Evolutionary conservation across 2,329 filamentous ascomycete species (phyloP), one percentile per base, ranked within the genome.

Genomic region (Sodiomyces alkalinus): DNA sequence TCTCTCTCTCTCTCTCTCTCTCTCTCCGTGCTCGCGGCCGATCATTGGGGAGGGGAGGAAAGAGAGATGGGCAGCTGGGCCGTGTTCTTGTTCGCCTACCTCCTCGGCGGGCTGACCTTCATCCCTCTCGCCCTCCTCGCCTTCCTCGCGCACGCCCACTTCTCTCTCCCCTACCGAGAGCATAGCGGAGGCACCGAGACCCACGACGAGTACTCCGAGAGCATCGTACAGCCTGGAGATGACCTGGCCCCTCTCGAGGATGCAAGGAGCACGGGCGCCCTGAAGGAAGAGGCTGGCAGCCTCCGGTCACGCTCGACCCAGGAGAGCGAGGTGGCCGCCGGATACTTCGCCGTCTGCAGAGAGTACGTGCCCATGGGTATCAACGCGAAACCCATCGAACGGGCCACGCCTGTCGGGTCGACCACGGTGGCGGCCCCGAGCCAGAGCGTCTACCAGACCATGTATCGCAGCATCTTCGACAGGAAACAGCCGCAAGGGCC

Each of bases 391-490:
- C 85, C 86, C 5, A 85, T 87, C 33, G 86, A 93, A 55, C 71
- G 83, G 34, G 72, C 75, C 18, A 87, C 81, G 1, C 82, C 85
- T 5, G 70, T 81, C 9, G 83, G 82, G 12, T 74, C 79, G 32
- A 55, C 68, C 29, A 77, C 80, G 11, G 74, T 90, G 24, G 72
- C 77, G 19, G 63, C 79, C 22, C 79, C 85, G 32, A 92, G 83
- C 45, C 85, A 80, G 32, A 94, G 87, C 49, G 87, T 98, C 20
- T 96, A 96, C 53, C 90, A 96, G 64, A 80, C 80, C 50, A 94
- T 98, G 83, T 98, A 98, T 55, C 67, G 85, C 48, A 93, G 80
- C 50, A 78, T 98, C 36, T 96, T 98, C 48, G 85, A 93, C 42
- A 71, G 87, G 44, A 86, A 78, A 44, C 62, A 56, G 19, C 41